Evolutionary conservation across 1,139 yeast species (phyloP).

Genomic region (Arxiozyma telluris): DNA sequence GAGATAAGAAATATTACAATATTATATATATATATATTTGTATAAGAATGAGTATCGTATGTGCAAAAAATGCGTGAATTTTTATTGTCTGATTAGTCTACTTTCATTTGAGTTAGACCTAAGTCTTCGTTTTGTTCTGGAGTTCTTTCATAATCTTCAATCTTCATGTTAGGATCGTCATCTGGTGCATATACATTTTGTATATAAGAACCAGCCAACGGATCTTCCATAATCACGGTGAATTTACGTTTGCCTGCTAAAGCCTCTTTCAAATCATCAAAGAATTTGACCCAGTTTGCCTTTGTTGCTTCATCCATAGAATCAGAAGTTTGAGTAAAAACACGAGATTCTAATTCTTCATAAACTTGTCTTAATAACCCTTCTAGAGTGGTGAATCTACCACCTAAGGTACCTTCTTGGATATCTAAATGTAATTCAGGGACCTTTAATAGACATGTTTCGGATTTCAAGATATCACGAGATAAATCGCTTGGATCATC

Average conservation of each 20-base stretch:
- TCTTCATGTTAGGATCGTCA: slow-evolving; percentile 87
- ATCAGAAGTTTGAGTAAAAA: slow-evolving; percentile 79
- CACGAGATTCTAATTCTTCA: slow-evolving; percentile 81
- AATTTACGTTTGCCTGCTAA: slow-evolving; percentile 73
- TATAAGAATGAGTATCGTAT: background rate
- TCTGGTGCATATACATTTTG: slow-evolving; percentile 99
- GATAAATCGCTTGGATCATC: slow-evolving; percentile 92
- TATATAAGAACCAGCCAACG: slow-evolving; percentile 87
- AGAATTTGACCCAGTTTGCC: slow-evolving; percentile 72
- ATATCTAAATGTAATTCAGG: slow-evolving; percentile 89
- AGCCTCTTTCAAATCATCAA: slow-evolving; percentile 70
- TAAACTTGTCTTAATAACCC: slow-evolving; percentile 83
- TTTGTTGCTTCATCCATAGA: slow-evolving; percentile 78
- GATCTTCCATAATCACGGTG: slow-evolving; percentile 86
- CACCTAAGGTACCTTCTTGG: slow-evolving; percentile 95
- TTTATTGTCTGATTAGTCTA: background rate
- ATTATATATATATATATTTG: background rate
- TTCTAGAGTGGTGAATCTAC: slow-evolving; percentile 93
- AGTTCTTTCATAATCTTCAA: slow-evolving; percentile 86
- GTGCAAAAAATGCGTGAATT: background rate
- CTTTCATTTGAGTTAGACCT: slow-evolving; percentile 77
- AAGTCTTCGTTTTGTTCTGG: slow-evolving; percentile 81
- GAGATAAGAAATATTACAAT: background rate
- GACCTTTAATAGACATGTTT: slow-evolving; percentile 75
- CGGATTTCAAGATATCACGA: slow-evolving; percentile 89